Evolutionary conservation across 1,139 yeast species (phyloP), one percentile per base, ranked within the genome.

Genomic region (Pichia sp.): DNA sequence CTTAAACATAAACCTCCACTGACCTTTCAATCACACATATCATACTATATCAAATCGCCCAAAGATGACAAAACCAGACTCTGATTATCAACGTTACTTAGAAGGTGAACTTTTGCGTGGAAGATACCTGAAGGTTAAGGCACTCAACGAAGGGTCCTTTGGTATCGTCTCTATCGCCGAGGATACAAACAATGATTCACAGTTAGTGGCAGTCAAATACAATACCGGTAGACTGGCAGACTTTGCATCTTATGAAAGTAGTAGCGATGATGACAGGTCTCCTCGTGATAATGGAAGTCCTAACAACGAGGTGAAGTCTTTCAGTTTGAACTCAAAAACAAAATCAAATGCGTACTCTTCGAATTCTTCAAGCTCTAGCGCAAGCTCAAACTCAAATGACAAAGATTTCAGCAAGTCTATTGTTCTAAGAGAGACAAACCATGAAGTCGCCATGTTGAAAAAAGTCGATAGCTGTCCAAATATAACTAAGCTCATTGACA

Each of bases 61-160:
- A 23, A 23, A 11, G 12, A 23, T 23, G 26, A 4, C 26, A n/a
- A 23, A 23, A n/a, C 14, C 27, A 13, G 27, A 34, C 28, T 27
- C 38, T 11, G 50, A 50, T 41, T 74, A 72, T 57, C 64, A 66
- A 37, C 52, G 52, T 24, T 81, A 80, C 57, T 74, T 75, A 47
- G 67, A 70, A 38, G 93, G 93, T 22, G 71, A 69, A 13, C 64
- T 80, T 34, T 66, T 83, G 39, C 69, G 76, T 46, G 67, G 67
- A 40, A 66, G 85, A 43, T 88, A 87, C 63, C 63, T 66, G 41
- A 78, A 80, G 52, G 70, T 86, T 13, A 77, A 80, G 38, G 88
- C 82, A 52, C 74, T 88, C 42, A 85, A 91, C 57, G 91, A 85
- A 58, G 97, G 97, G 25, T 86, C 96, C 0, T 88, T 86, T 58